Conservation (phyloP, 1,139 yeast genomes). For the Dujonia santamariae region DNA sequence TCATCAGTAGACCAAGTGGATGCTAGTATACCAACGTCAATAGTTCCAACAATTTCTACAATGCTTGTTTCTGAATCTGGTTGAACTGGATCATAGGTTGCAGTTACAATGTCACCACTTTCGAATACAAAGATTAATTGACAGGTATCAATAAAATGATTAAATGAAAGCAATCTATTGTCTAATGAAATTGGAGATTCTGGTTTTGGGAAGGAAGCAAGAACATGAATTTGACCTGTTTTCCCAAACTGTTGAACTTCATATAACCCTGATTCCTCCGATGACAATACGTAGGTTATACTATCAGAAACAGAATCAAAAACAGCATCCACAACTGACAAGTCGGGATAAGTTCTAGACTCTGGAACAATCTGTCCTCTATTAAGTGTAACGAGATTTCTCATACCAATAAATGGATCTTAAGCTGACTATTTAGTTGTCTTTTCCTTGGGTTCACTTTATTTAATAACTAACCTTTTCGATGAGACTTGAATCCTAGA, state of each 20-base stretch:
- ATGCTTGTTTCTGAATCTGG: slow-evolving; percentile 53
- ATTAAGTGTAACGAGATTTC: slow-evolving; percentile 56
- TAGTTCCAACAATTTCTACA: slow-evolving; percentile 79
- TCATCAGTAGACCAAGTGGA: slow-evolving; percentile 93
- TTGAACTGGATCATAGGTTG: slow-evolving; percentile 51
- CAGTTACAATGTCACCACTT: slow-evolving; percentile 68
- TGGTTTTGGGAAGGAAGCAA: slow-evolving; percentile 50
- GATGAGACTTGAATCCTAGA: no score
- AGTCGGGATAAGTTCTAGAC: slow-evolving; percentile 58
- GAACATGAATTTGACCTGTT: slow-evolving; percentile 48
- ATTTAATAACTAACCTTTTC: no score
- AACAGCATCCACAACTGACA: slow-evolving; percentile 54
- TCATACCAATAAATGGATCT: no score
- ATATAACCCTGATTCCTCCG: slow-evolving; percentile 54
- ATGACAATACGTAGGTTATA: slow-evolving; percentile 64
- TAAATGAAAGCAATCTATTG: slow-evolving; percentile 40
- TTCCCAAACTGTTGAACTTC: slow-evolving; percentile 54
- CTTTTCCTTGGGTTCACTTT: no score
- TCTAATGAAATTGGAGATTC: not conserved
- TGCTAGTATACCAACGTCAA: slow-evolving; percentile 71
- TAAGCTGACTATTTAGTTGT: no score
- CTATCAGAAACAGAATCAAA: slow-evolving; percentile 78
- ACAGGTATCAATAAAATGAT: slow-evolving; percentile 62
- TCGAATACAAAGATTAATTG: slow-evolving; percentile 61
- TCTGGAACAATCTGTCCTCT: slow-evolving; percentile 50